Percentiles rank a stretch among this genome's conserved stretches.
Evolutionary conservation across 1,284 basidiomycete species (phyloP).

Genomic region (Trichosporon sp.): DNA sequence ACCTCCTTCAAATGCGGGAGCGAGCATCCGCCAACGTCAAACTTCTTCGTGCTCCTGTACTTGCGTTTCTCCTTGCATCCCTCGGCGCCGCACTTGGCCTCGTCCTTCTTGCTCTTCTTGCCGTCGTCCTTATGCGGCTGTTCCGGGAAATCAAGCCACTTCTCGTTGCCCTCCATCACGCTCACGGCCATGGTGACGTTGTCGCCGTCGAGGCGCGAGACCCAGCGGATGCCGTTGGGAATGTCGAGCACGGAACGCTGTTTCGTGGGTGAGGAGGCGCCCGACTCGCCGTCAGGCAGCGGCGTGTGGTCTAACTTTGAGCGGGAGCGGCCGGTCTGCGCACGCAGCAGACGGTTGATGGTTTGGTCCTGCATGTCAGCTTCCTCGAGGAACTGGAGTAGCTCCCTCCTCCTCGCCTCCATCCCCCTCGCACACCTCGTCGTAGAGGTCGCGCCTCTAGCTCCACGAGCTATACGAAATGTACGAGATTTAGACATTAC

Average conservation of each 20-base stretch:
- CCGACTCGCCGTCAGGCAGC: conserved; percentile 39
- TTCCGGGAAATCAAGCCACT: conserved; percentile 22
- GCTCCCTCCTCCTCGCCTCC: too few species aligned
- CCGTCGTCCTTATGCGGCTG: not conserved
- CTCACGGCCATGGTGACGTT: conserved; percentile 35
- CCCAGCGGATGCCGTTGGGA: conserved; percentile 28
- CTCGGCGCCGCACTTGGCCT: conserved; percentile 55
- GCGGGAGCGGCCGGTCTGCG: conserved; percentile 70
- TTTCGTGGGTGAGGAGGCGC: conserved; percentile 25
- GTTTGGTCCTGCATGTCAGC: conserved; percentile 64
- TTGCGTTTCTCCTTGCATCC: conserved; percentile 61
- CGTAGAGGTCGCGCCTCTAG: too few species aligned
- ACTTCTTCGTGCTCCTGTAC: conserved; percentile 62
- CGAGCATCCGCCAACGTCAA: conserved; percentile 63
- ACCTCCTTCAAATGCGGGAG: conserved; percentile 57
- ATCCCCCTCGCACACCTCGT: too few species aligned
- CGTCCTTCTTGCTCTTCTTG: conserved; percentile 4
- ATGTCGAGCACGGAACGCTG: conserved; percentile 5
- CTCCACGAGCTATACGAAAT: too few species aligned
- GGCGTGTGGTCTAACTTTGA: conserved; percentile 64
- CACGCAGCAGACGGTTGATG: conserved; percentile 86
- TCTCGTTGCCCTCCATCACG: conserved; percentile 42
- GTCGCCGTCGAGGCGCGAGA: conserved; percentile 25
- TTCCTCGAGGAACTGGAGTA: not conserved
- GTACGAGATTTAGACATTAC: too few species aligned